phyloP scores from a whole-genome alignment of 371 early-diverging fungal species.

The Saksenaea vasiformis region DNA sequence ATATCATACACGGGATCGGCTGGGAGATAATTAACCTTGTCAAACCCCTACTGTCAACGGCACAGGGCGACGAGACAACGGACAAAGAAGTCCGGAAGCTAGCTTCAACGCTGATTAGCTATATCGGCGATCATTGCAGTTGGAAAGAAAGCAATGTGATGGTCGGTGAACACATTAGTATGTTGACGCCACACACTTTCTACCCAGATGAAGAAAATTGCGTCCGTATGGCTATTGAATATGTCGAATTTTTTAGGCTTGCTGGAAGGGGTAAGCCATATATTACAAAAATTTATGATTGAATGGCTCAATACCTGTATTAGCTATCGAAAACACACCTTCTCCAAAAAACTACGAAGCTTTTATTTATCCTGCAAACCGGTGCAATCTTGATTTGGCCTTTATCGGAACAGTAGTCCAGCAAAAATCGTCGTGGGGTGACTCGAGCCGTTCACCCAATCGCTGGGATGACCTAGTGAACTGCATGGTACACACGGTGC shows the following conservation, averaged over 20 bases:
- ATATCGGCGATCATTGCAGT: not conserved
- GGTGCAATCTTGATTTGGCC: not conserved
- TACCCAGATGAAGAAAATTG: constrained; percentile 4
- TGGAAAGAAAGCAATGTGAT: constrained; percentile 11
- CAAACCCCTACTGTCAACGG: constrained; percentile 10
- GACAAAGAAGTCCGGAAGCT: not conserved
- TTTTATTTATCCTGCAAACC: constrained; percentile 7
- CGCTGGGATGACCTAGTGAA: constrained; percentile 16
- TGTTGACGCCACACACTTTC: constrained; percentile 7
- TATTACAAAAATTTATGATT: not conserved
- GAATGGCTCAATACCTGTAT: not conserved
- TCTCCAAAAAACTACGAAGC: not conserved
- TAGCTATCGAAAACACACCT: not conserved
- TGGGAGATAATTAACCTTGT: constrained; percentile 11
- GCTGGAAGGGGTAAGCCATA: constrained; percentile 8
- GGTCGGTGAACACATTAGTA: constrained; percentile 11
- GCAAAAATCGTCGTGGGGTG: constrained; percentile 11
- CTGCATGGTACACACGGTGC: constrained; percentile 6
- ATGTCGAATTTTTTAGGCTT: constrained; percentile 10
- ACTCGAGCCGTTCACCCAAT: not conserved
- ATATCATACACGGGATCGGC: not conserved
- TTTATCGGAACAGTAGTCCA: constrained; percentile 1
- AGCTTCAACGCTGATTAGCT: constrained; percentile 4
- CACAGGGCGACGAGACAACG: constrained; percentile 6
- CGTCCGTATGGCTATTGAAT: not conserved